These are phyloP conservation scores for Flaveria trinervia DNA, from an alignment of 129 eudicot genomes.

Conservation along the genomic window DNA sequence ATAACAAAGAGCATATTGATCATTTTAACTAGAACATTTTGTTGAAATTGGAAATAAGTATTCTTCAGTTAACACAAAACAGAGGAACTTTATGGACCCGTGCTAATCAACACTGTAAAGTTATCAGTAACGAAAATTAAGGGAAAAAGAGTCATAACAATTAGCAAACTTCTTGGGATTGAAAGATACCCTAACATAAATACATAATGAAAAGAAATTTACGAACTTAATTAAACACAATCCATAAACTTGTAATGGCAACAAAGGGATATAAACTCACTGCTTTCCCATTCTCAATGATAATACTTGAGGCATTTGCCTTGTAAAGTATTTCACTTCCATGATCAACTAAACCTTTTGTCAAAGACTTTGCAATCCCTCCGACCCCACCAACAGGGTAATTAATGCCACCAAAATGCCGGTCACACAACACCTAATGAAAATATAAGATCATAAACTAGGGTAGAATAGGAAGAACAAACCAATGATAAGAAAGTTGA, in stretches of 20 bases:
- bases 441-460: slow-evolving; percentile 26
- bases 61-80: slow-evolving; percentile 2
- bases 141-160: not conserved
- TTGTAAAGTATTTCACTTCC: slow-evolving; percentile 90
- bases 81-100: not conserved
- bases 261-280: slow-evolving; percentile 49
- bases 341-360: slow-evolving; percentile 78
- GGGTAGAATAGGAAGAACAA: slow-evolving; percentile 13
- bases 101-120: not conserved
- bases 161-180: not conserved
- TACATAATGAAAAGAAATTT: not conserved
- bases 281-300: slow-evolving; percentile 76
- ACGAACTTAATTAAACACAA: not conserved
- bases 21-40: not conserved
- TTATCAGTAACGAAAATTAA: not conserved
- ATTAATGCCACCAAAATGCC: slow-evolving; percentile 98
- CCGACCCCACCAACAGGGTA: slow-evolving; percentile 99
- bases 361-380: slow-evolving; percentile 80
- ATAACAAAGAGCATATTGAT: not conserved
- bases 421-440: slow-evolving; percentile 88
- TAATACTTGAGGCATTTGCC: slow-evolving; percentile 82
- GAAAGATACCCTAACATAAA: not conserved
- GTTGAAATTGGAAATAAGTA: not conserved
- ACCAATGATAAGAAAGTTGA: slow-evolving; percentile 22
- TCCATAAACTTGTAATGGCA: not conserved